Evolutionary conservation across 2,329 filamentous ascomycete genomes (phyloP).

Genomic region (Aureobasidium sp.): DNA sequence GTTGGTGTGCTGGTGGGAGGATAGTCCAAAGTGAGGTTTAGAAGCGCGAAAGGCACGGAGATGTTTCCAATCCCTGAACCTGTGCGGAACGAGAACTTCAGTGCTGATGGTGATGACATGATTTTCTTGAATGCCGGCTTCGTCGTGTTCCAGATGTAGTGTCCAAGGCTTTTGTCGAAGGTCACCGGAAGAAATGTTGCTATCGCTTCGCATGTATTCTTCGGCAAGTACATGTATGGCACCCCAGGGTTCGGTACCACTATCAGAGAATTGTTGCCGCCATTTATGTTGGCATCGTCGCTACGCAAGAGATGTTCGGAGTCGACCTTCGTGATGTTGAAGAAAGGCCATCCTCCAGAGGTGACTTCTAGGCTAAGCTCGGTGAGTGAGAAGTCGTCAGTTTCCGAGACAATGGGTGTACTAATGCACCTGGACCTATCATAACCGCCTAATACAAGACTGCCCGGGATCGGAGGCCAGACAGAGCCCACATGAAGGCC

Average conservation of each 20-base stretch:
- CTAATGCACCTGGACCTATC: conserved; percentile 1
- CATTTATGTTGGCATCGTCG: not conserved
- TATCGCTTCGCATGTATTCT: not conserved
- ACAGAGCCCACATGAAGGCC: conserved; percentile 1
- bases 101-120: not conserved
- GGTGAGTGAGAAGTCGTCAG: not conserved
- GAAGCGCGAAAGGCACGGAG: not conserved
- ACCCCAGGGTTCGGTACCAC: conserved; percentile 5
- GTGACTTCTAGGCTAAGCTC: not conserved
- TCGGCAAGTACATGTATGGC: not conserved
- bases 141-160: conserved; percentile 1
- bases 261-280: not conserved
- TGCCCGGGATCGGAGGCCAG: not conserved
- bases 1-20: not conserved
- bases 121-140: not conserved
- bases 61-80: not conserved
- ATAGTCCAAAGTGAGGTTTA: conserved; percentile 4
- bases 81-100: not conserved
- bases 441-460: not conserved
- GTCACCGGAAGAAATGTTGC: not conserved
- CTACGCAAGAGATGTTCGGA: not conserved
- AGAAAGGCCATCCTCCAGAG: not conserved
- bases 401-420: not conserved
- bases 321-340: not conserved
- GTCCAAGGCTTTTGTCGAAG: not conserved